Evolutionary conservation across 176 grass and related monocot genomes (phyloP).

Genomic region (Oryza punctata): DNA sequence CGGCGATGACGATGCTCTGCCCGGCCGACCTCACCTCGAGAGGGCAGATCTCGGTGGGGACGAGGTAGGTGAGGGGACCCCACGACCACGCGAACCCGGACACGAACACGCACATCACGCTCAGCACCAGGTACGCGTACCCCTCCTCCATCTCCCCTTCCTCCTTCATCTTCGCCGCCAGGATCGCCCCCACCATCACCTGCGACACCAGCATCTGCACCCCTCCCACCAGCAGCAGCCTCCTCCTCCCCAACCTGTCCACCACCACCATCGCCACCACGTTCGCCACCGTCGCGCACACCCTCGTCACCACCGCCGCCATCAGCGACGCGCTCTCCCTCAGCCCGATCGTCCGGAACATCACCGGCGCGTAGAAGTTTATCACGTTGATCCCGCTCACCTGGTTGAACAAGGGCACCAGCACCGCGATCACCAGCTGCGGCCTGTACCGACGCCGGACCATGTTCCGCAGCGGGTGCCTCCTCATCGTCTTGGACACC

Average conservation of each 20-base stretch:
- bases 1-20: slow-evolving; percentile 67
- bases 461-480: slow-evolving; percentile 51
- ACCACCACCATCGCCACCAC: slow-evolving; percentile 67
- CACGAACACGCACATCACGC: slow-evolving; percentile 67
- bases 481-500: slow-evolving; percentile 27
- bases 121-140: slow-evolving; percentile 61
- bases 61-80: slow-evolving; percentile 71
- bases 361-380: slow-evolving; percentile 80
- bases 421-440: slow-evolving; percentile 71
- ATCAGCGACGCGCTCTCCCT: slow-evolving; percentile 73
- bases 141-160: slow-evolving; percentile 65
- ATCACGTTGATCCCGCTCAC: slow-evolving; percentile 77
- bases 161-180: slow-evolving; percentile 64
- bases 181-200: slow-evolving; percentile 52
- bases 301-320: slow-evolving; percentile 61
- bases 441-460: slow-evolving; percentile 61
- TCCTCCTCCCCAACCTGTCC: slow-evolving; percentile 61
- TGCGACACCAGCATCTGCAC: slow-evolving; percentile 75
- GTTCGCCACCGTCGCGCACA: slow-evolving; percentile 64
- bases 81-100: slow-evolving; percentile 76
- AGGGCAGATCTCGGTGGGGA: slow-evolving; percentile 67
- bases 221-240: slow-evolving; percentile 59
- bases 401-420: slow-evolving; percentile 81
- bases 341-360: slow-evolving; percentile 85
- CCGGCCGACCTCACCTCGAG: slow-evolving; percentile 72